A percentile compares a stretch with the other conserved stretches of the same genome.
Evolutionary conservation across 1,284 basidiomycete genomes (phyloP).

Genomic region (Tetrapyrgos nigripes): DNA sequence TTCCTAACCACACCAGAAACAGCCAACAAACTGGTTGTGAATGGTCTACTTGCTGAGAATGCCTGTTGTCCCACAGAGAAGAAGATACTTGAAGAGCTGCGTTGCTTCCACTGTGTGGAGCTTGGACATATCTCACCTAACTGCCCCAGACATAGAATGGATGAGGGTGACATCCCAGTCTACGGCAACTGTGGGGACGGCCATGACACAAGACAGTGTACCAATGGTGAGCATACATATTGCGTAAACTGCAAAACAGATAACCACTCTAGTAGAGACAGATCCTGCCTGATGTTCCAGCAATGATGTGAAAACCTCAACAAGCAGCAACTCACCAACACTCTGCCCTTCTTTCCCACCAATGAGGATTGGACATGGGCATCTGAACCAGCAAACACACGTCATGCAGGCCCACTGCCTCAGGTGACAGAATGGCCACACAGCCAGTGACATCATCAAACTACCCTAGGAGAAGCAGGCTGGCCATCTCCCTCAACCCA

Average conservation of each 20-base stretch:
- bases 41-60: slow-evolving; percentile 1
- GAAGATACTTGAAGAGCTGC: slow-evolving; percentile 3
- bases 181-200: slow-evolving; percentile 13
- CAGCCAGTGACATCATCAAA: too few species aligned
- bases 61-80: background rate
- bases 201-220: slow-evolving; percentile 13
- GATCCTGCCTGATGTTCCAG: slow-evolving; percentile 10
- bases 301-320: background rate
- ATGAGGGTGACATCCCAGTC: background rate
- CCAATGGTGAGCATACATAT: background rate
- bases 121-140: background rate
- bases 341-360: slow-evolving; percentile 18
- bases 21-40: background rate
- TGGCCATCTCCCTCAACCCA: too few species aligned
- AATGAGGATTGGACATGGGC: slow-evolving; percentile 13
- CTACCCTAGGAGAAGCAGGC: too few species aligned
- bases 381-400: background rate
- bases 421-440: too few species aligned
- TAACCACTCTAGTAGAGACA: slow-evolving; percentile 17
- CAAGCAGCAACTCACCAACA: slow-evolving; percentile 10
- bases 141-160: background rate
- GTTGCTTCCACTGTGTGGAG: slow-evolving; percentile 13
- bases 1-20: too few species aligned
- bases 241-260: slow-evolving; percentile 18
- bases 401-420: background rate